Conservation (phyloP, 78 protist species). For the slime mould (Dictyostelium discoideum) region dicty_2.7 NC_007089.4:2994501-2995000, state of each 20-base stretch:
- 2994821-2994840: neutral
- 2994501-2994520: neutral
- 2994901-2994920: neutral
- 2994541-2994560: neutral
- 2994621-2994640: too few species aligned
- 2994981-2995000: neutral
- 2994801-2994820: neutral
- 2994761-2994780: neutral
- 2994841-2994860: neutral
- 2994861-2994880: neutral
- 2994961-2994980: neutral
- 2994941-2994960: neutral
- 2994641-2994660: too few species aligned
- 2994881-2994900: neutral
- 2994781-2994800: neutral
- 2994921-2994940: neutral
- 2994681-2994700: too few species aligned
- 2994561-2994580: too few species aligned
- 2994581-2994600: too few species aligned
- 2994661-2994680: too few species aligned
- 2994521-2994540: slow-evolving; percentile 1
- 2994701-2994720: too few species aligned
- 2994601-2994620: too few species aligned
- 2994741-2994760: too few species aligned
- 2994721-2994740: too few species aligned